Base-by-base conservation (phyloP, 1,139 yeast species). In the Diutina ranongensis region DNA sequence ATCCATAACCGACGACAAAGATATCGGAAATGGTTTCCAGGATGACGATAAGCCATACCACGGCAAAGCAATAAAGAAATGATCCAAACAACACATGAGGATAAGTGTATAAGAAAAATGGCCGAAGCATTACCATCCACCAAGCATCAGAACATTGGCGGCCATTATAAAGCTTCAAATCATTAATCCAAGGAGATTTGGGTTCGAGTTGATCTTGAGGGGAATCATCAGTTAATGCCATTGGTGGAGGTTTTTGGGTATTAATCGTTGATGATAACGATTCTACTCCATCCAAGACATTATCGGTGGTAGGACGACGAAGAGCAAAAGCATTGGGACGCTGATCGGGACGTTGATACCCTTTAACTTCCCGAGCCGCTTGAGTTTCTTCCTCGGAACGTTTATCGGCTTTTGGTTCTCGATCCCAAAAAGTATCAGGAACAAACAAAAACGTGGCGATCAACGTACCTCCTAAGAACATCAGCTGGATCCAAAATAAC, bases 371-470 rank as follows among this genome's bases (percentile, higher is more conserved):
- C 49, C 68, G 63, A 1, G 82, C 83, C 19, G 65, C 64, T 46
- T 63, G 64, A 3, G 80, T 66, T 57, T 78, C 83, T 47, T 63
- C 61, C 19, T 63, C 55, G 2, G 80, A 72, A 50, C 79, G 66
- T 52, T 68, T 65, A 51, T 68, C 71, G 3, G 73, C 74, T 2
- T 64, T 62, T 5, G 83, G 80, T 1, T 72, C 59, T 48, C 84
- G 64, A 49, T 76, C 78, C 81, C 82, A 78, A 58, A 75, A 78
- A 0, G 84, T 78, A 50, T 78, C 84, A 1, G 83, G 83, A 16
- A 76, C 83, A 55, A 77, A 77, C 19, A 78, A 57, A 49, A 68
- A 70, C 4, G 77, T 74, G 40, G 71, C 57, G 2, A 71, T 52
- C 25, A 76, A 61, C 52, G 69, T 67, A 45, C 63, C 54, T 1